Base-by-base conservation (phyloP, 192 early-diverging fungal species). In the Powellomyces hirtus region DNA sequence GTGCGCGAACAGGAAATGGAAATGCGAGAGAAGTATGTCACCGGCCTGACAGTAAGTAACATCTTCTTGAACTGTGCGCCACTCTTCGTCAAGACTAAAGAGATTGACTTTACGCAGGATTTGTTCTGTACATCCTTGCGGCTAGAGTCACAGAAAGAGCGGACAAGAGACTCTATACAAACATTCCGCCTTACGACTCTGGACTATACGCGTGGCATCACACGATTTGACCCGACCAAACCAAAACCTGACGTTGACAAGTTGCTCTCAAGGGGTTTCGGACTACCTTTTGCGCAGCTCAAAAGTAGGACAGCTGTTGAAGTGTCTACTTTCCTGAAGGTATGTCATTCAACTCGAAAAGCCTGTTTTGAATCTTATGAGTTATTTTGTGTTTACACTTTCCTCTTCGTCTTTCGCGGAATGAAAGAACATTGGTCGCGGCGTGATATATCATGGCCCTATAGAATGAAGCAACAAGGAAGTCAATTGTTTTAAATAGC, bases 1-100 rank as follows among this genome's bases (percentile, higher is more conserved):
- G 58, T 84, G 1, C 59, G 70, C 22, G 72, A 81, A 52, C 82
- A 84, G 64, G 68, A 81, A 31, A 56, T 76, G 30, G 74, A 78
- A 31, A 36, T 58, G 22, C 59, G 75, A 24, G 61, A 70, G 7
- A 36, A 22, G 26, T 80, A 84, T 56, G 44, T 75, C 11, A 13
- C 31, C 14, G 66, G 60, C 14, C 38, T 83, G 1, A 27, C 62
- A 49, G 68, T 69, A 35, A 61, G 57, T 4, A 13, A 7, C 4
- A 18, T 42, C 18, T 42, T 42, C 40, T 60, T 34, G 13, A 11
- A 16, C 14, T 29, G 24, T 38, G 14, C 13, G 29, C 37, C 16
- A 10, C 29, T 55, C 27, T 55, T 18, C 27, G 8, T 24, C 24
- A 24, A 24, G 10, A 24, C 52, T 18, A 10, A 55, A n/a, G n/a